Conservation (phyloP, 805 yeast species). For the Starmerella stellata region DNA sequence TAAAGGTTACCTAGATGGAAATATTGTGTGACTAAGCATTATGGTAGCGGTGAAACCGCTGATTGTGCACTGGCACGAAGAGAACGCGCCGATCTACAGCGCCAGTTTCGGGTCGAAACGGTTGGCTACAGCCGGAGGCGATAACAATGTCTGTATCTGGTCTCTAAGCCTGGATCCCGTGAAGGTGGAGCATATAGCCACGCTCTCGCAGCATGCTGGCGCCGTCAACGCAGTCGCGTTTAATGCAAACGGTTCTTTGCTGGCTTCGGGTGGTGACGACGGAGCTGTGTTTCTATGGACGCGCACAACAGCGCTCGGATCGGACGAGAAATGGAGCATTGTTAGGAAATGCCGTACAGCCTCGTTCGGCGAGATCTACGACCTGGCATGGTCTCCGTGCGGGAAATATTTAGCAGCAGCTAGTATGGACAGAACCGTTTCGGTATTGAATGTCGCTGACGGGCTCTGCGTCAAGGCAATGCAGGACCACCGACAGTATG, state of each 20-base stretch:
- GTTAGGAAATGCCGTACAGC: slow-evolving; percentile 27
- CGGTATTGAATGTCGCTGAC: slow-evolving; percentile 41
- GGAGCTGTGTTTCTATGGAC: slow-evolving; percentile 77
- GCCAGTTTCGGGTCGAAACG: slow-evolving; percentile 29
- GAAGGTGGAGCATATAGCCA: slow-evolving; percentile 53
- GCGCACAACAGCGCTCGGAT: slow-evolving; percentile 27
- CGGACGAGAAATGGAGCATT: slow-evolving; percentile 42
- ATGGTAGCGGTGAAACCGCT: slow-evolving; percentile 24
- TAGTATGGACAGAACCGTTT: slow-evolving; percentile 70
- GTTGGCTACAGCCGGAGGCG: slow-evolving; percentile 87
- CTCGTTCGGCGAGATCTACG: slow-evolving; percentile 65
- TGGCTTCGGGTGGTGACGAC: slow-evolving; percentile 93
- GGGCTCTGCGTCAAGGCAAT: slow-evolving; percentile 43
- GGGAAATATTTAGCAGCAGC: slow-evolving; percentile 63
- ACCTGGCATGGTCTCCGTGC: slow-evolving; percentile 84
- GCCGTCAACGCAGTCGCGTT: slow-evolving; percentile 87
- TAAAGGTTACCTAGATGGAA: too few species aligned
- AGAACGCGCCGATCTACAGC: slow-evolving; percentile 27
- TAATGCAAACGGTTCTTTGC: slow-evolving; percentile 43
- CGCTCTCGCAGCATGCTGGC: slow-evolving; percentile 74
- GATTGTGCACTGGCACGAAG: slow-evolving; percentile 29
- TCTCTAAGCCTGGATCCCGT: slow-evolving; percentile 14
- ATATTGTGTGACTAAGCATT: not conserved
- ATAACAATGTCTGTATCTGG: slow-evolving; percentile 57
- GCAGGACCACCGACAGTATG: slow-evolving; percentile 68